Evolutionary conservation across 208 protist species (phyloP), one percentile per base, ranked within the genome.

Genomic region (Crithidia fasciculata): DNA sequence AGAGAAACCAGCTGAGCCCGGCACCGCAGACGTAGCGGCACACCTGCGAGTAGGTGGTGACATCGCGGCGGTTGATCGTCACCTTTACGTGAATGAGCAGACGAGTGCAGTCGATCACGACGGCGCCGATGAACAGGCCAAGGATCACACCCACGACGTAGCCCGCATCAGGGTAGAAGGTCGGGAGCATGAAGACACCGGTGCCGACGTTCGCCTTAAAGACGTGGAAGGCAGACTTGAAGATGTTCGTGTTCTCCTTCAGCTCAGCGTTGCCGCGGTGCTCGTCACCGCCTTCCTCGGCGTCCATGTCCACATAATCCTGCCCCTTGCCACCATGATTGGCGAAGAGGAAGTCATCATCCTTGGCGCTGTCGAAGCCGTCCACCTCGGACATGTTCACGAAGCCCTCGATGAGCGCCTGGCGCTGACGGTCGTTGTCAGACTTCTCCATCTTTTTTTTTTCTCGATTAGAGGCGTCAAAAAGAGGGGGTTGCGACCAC

Each of bases 141-240:
- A 94, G 54, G 5, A 92, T 71, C 3, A 76, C 43, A 28, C 77
- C 74, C 36, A 90, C 56, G 5, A 86, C 73, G 81, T 91, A 94
- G 41, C 91, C 91, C 18, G 87, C 57, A 56, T 96, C 85, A 39
- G 81, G 64, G 82, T 96, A 96, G 67, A 90, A 92, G 58, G 84
- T 91, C 2, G 89, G 85, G 2, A 96, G 81, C 64, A 93, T 77
- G 78, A 94, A 96, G 39, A 96, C 84, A 68, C 86, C 91, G 2
- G 89, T 86, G 18, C 91, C 91, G 44, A 96, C 91, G 80, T 96
- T 96, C 18, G 87, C 91, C 81, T 96, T 96, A 80, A 96, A 96
- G 45, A 96, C 85, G 72, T 96, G 91, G 67, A 94, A 92, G 39
- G 86, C 86, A 40, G 86, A 85, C 69, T 89, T 89, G 74, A 68